Evolutionary conservation across 2,329 filamentous ascomycete genomes (phyloP), one percentile per base, ranked within the genome.

Genomic region (Colletotrichum kahawae): DNA sequence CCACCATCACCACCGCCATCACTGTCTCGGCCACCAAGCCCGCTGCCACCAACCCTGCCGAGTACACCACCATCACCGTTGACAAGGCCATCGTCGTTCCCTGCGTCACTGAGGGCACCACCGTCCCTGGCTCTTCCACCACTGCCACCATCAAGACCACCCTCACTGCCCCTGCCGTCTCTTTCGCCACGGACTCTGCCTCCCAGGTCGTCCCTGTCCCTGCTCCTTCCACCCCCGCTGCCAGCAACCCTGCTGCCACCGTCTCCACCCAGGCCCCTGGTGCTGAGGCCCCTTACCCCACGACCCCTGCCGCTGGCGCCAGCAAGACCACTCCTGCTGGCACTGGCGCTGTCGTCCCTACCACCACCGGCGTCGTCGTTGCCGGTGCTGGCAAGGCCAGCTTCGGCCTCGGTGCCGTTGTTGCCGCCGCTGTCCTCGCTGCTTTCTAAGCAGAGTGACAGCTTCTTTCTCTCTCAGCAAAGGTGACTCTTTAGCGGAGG

Each of bases 1-100:
- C 94, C 29, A 88, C 89, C 51, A 87, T 92, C 82, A 91, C 91
- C 79, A 89, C 88, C 70, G 90, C 93, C 84, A 88, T 91, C 81
- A 90, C 90, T 36, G 86, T 88, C 74, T 87, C 87, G 16, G 83
- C 87, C 60, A 78, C 83, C 16, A 86, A 87, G 29, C 90, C 90
- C 72, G 89, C 88, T 74, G 84, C 91, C 80, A 80, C 82, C 71
- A 82, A 90, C 57, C 72, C 68, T 18, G 83, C 90, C 72, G 82
- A 83, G 69, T 86, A 87, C 79, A 92, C 90, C 78, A 87, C 89
- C 38, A 83, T 90, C 81, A 88, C 87, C 60, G 83, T 90, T 77
- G 82, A 82, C 48, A 84, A 85, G 56, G 85, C 84, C 75, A 85
- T 91, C 79, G 84, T 88, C 69, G 87, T 86, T 82, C 88, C 88